These are phyloP conservation scores for Xylaria sp. DNA, from an alignment of 2,329 filamentous ascomycete genomes.

Conservation along the genomic window DNA sequence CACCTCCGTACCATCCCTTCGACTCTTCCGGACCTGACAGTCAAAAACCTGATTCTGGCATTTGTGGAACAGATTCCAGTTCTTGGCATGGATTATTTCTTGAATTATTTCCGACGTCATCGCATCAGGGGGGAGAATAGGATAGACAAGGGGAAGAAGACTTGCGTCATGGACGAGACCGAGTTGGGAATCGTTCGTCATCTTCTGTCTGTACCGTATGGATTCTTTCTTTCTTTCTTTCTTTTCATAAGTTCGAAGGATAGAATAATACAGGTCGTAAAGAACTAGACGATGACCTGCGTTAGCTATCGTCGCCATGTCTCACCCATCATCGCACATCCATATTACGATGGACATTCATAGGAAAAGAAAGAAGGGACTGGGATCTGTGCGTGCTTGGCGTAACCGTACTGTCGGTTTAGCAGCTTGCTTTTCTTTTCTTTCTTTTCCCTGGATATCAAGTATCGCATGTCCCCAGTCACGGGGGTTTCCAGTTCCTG, in stretches of 20 bases:
- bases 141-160: too few relatives aligned
- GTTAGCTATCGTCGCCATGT: too few relatives aligned
- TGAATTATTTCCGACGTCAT: neutral
- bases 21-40: neutral
- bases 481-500: neutral
- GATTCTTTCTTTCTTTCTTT: too few relatives aligned
- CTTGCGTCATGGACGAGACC: neutral
- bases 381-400: conserved; percentile 20
- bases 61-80: conserved; percentile 1
- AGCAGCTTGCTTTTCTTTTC: neutral
- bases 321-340: too few relatives aligned
- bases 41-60: neutral
- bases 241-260: too few relatives aligned
- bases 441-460: neutral
- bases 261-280: too few relatives aligned
- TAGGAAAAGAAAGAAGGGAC: conserved; percentile 8
- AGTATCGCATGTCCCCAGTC: neutral
- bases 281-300: too few relatives aligned
- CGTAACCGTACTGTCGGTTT: conserved; percentile 20
- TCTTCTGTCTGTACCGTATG: too few relatives aligned
- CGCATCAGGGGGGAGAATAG: neutral
- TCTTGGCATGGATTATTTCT: neutral
- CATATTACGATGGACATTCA: neutral
- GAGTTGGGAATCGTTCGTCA: neutral
- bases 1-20: neutral